Evolutionary conservation across 1,284 basidiomycete species (phyloP), one percentile per base, ranked within the genome.

Genomic region (Fomitopsis pinicola): DNA sequence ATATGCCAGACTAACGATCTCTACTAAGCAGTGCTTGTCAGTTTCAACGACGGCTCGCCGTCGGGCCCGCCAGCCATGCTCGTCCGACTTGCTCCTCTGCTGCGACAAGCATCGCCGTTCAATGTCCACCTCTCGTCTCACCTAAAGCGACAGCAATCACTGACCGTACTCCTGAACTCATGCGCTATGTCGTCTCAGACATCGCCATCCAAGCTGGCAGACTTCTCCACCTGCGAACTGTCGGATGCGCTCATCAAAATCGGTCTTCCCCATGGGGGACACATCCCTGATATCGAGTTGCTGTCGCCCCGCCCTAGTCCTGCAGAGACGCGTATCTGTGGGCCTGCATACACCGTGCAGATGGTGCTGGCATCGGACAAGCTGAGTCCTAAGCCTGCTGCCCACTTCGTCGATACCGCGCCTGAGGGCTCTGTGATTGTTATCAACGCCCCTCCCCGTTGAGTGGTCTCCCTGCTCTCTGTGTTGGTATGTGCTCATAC

Each of bases 231-330:
- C 42, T 92, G 91, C 76, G 90, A 97, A 80, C 80, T 98, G 19
- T 95, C 95, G 1, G 96, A 98, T 74, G 94, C 94, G 1, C 84
- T 98, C 69, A 80, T 96, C 69, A 96, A 94, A 74, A 86, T 98
- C 40, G 87, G 88, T 14, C 71, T 86, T 5, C 78, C 83, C 5
- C 82, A 88, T 68, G 95, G 95, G 1, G 95, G 96, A 0, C 82
- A 87, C 69, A 80, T 98, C 40, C 88, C 94, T 1, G 94, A 96
- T 72, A 85, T 98, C 30, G 77, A 84, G 50, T 78, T 85, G 65
- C 73, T 82, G 58, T 86, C 85, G 19, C 82, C 86, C 0, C 53
- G 71, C 7, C 64, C 74, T 4, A 68, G 67, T 12, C 66, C 73
- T 22, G 64, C 66, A 26, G 71, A 73, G 14, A 78, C 75, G 46